A percentile compares a stretch with the other conserved stretches of the same genome.
Conservation (phyloP, 225 moss, liverwort and hornwort species). For the Pleurozium schreberi region DNA sequence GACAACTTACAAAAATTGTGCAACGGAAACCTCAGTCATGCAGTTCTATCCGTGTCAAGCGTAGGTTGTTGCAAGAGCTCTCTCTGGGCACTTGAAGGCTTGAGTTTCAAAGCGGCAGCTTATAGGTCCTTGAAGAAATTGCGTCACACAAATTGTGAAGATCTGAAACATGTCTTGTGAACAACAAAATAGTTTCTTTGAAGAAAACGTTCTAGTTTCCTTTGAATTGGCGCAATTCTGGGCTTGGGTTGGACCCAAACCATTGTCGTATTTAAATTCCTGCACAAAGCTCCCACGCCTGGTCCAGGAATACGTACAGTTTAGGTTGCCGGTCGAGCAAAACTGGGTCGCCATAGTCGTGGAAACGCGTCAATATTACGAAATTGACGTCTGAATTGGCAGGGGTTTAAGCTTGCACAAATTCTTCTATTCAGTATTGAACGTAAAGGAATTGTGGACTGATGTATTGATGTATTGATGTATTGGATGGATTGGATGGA, state of each 20-base stretch:
- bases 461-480: too few relatives aligned
- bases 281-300: background rate
- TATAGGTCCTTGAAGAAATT: background rate
- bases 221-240: background rate
- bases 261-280: too few relatives aligned
- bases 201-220: too few relatives aligned
- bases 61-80: background rate
- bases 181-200: background rate
- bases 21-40: background rate
- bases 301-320: too few relatives aligned
- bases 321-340: background rate
- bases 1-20: background rate
- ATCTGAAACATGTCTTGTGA: background rate
- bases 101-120: background rate
- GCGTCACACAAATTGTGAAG: background rate
- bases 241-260: too few relatives aligned
- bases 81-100: background rate
- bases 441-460: too few relatives aligned
- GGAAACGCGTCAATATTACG: background rate
- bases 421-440: too few relatives aligned
- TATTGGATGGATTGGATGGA: too few relatives aligned
- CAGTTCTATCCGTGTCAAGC: too few relatives aligned
- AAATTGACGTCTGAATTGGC: background rate
- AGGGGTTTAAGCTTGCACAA: background rate
- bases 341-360: accelerated